phyloP scores from a whole-genome alignment of 345 rosid genomes.

The Rhodamnia argentea region DNA sequence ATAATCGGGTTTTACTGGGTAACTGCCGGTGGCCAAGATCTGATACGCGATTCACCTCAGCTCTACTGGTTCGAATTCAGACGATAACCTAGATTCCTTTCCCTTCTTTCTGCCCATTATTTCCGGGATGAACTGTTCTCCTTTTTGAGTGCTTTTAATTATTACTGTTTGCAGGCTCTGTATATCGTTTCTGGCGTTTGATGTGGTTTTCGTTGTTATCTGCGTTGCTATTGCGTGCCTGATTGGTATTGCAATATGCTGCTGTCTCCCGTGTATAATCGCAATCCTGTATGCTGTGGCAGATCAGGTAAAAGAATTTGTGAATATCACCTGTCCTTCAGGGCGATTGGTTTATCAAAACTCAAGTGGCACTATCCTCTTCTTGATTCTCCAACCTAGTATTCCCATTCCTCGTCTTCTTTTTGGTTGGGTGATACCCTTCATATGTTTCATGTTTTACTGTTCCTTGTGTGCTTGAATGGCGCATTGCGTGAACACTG shows the following conservation, averaged over 20 bases:
- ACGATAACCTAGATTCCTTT: not conserved
- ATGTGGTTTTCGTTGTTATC: constrained; percentile 66
- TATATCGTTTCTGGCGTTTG: constrained; percentile 73
- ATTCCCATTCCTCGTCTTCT: not conserved
- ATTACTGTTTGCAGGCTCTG: constrained; percentile 58
- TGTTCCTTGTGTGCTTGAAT: not conserved
- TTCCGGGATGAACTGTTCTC: not conserved
- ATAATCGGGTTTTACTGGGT: constrained; percentile 84
- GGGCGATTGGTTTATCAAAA: not conserved
- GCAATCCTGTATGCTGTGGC: constrained; percentile 75
- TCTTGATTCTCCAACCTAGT: not conserved
- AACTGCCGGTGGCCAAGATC: constrained; percentile 34
- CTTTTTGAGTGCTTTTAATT: not conserved
- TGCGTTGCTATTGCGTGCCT: constrained; percentile 70
- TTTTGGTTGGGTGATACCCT: not conserved
- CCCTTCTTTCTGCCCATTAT: not conserved
- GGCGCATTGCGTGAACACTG: not conserved
- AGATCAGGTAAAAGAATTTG: constrained; percentile 46
- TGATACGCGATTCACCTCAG: constrained; percentile 43
- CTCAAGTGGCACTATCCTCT: not conserved
- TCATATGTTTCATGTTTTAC: not conserved
- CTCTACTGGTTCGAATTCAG: constrained; percentile 58
- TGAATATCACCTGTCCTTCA: not conserved
- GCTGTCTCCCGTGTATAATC: constrained; percentile 90
- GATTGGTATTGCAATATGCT: constrained; percentile 81